phyloP scores from a whole-genome alignment of 2,329 filamentous ascomycete genomes.

The Mycosphaerella arachidis region DNA sequence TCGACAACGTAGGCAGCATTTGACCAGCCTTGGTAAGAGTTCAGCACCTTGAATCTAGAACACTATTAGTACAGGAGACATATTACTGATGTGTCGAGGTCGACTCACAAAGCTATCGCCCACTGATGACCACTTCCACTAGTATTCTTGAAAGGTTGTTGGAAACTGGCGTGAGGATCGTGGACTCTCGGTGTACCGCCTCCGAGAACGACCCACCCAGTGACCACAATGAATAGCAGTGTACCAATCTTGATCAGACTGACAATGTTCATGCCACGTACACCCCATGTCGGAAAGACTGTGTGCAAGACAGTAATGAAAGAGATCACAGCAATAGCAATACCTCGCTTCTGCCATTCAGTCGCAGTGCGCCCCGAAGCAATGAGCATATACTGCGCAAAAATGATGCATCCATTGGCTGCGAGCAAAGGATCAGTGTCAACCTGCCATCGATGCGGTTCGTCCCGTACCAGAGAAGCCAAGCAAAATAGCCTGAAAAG shows the following conservation, averaged over 20 bases:
- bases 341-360: constrained; percentile 61
- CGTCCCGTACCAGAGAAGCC: constrained; percentile 47
- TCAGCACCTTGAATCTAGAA: constrained; percentile 44
- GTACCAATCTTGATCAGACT: constrained; percentile 58
- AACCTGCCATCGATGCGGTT: constrained; percentile 29
- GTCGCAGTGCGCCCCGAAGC: constrained; percentile 49
- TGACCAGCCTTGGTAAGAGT: constrained; percentile 29
- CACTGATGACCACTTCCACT: constrained; percentile 43
- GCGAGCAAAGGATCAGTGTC: constrained; percentile 32
- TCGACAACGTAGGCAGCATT: constrained; percentile 61
- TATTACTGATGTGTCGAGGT: not conserved
- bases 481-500: constrained; percentile 58
- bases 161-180: constrained; percentile 53
- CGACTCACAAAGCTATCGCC: constrained; percentile 49
- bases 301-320: constrained; percentile 53
- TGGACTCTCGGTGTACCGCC: constrained; percentile 45
- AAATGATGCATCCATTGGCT: constrained; percentile 59
- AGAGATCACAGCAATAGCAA: constrained; percentile 51
- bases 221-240: constrained; percentile 49
- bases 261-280: constrained; percentile 44
- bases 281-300: constrained; percentile 38
- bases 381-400: constrained; percentile 57
- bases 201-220: constrained; percentile 59
- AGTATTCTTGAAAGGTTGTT: constrained; percentile 50
- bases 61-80: not conserved